phyloP scores from a whole-genome alignment of 768 basidiomycete genomes.

The Suillus plorans region DNA sequence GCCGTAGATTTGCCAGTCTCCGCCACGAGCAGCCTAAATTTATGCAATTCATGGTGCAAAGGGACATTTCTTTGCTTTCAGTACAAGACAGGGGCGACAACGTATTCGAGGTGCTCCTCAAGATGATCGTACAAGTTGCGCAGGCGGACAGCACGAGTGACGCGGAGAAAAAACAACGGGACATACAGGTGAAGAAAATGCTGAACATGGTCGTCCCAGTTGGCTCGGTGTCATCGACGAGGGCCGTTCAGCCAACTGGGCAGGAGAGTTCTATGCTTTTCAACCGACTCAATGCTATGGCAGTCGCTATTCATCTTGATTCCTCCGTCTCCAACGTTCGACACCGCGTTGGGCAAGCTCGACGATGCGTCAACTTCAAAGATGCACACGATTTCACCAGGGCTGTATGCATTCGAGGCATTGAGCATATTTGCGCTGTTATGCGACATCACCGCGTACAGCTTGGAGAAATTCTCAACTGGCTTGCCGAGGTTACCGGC shows the following conservation, averaged over 20 bases:
- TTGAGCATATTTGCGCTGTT: conserved; percentile 68
- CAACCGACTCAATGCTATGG: conserved; percentile 77
- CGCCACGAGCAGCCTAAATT: conserved; percentile 60
- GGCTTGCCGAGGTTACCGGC: conserved; percentile 62
- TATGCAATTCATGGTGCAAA: conserved; percentile 64
- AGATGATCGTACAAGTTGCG: conserved; percentile 70
- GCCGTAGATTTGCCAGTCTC: conserved; percentile 74
- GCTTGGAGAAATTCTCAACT: conserved; percentile 53
- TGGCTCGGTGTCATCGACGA: conserved; percentile 63
- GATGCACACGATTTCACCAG: conserved; percentile 63
- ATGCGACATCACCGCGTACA: conserved; percentile 52
- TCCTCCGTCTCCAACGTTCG: conserved; percentile 45
- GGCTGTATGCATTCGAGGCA: conserved; percentile 69
- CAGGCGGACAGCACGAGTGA: conserved; percentile 31
- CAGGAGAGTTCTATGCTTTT: conserved; percentile 73
- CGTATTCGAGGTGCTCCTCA: conserved; percentile 77
- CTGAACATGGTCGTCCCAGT: conserved; percentile 73
- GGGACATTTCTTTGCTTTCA: conserved; percentile 53
- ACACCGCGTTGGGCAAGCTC: conserved; percentile 62
- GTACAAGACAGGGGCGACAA: conserved; percentile 58
- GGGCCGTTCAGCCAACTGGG: conserved; percentile 45
- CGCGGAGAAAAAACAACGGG: conserved; percentile 33
- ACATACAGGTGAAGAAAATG: conserved; percentile 59
- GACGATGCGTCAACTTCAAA: conserved; percentile 66
- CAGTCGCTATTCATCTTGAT: conserved; percentile 69